Percentiles rank a stretch among this genome's conserved stretches.
phyloP scores from a whole-genome alignment of 176 grass and related monocot species.

The Cymbopogon citratus region DNA sequence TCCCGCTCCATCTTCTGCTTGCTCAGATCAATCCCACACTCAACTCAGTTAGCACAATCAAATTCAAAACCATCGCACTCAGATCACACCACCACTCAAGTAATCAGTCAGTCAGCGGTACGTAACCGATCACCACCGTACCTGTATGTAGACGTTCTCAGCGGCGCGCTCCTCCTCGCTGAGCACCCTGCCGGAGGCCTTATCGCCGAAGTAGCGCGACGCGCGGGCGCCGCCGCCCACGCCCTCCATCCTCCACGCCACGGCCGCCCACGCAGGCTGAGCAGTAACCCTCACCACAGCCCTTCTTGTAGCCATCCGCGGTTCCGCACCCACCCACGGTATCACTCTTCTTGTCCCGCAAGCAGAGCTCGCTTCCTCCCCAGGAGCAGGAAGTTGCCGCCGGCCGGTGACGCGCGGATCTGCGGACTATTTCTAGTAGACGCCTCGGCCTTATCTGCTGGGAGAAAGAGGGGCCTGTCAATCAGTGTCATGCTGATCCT shows the following conservation, averaged over 20 bases:
- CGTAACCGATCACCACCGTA: conserved; percentile 29
- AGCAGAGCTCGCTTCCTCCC: background rate
- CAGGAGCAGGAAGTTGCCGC: conserved; percentile 20
- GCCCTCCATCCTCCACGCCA: conserved; percentile 31
- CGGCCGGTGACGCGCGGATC: background rate
- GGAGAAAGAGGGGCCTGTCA: background rate
- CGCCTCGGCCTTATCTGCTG: background rate
- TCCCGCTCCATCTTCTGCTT: conserved; percentile 96
- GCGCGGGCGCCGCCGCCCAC: conserved; percentile 16
- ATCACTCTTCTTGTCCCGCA: background rate
- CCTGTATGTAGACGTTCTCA: conserved; percentile 85
- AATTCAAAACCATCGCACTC: background rate
- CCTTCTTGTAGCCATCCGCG: conserved; percentile 54
- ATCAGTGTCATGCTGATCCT: background rate
- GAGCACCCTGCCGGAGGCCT: conserved; percentile 54
- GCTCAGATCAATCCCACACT: background rate
- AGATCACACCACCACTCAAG: background rate
- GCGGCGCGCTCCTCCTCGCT: conserved; percentile 84
- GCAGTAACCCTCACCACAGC: background rate
- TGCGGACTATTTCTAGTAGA: background rate
- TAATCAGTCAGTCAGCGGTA: too few relatives aligned
- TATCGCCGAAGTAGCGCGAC: conserved; percentile 65
- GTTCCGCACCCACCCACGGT: background rate
- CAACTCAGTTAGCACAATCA: background rate
- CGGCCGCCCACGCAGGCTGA: conserved; percentile 16